phyloP scores from a whole-genome alignment of 495 filamentous ascomycete species.

The Entonaema liquescens region DNA sequence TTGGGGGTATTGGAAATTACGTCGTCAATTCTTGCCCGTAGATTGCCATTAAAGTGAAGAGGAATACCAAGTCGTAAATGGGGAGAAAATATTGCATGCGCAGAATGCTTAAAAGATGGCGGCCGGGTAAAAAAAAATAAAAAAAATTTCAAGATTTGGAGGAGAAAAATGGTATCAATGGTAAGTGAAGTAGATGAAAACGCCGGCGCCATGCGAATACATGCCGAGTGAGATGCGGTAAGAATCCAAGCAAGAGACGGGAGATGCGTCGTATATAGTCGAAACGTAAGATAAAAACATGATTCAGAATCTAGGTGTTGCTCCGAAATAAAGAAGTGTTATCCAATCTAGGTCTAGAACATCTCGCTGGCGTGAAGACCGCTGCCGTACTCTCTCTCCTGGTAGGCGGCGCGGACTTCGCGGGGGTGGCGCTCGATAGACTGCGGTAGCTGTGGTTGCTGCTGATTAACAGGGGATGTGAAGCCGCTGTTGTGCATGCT shows the following conservation, averaged over 20 bases:
- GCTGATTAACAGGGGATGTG: conserved; percentile 20
- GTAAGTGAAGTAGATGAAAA: conserved; percentile 16
- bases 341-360: conserved; percentile 45
- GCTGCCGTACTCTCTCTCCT: conserved; percentile 51
- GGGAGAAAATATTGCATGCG: conserved; percentile 10
- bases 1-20: conserved; percentile 9
- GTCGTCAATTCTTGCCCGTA: conserved; percentile 23
- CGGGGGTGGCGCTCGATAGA: conserved; percentile 51
- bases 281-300: conserved; percentile 1
- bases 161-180: conserved; percentile 42
- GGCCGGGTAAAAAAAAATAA: conserved; percentile 17
- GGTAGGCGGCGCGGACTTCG: conserved; percentile 51
- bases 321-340: not conserved
- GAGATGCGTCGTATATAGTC: conserved; percentile 36
- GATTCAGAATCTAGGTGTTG: conserved; percentile 6
- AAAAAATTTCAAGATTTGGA: not conserved
- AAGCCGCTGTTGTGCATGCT: conserved; percentile 29
- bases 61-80: not conserved
- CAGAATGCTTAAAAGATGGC: conserved; percentile 21
- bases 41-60: conserved; percentile 22
- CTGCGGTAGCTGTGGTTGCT: conserved; percentile 14
- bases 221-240: conserved; percentile 31
- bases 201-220: conserved; percentile 46
- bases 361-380: conserved; percentile 58
- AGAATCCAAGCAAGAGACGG: conserved; percentile 19